Conservation (phyloP, 1,284 basidiomycete species). For the Microbotryum intermedium region DNA sequence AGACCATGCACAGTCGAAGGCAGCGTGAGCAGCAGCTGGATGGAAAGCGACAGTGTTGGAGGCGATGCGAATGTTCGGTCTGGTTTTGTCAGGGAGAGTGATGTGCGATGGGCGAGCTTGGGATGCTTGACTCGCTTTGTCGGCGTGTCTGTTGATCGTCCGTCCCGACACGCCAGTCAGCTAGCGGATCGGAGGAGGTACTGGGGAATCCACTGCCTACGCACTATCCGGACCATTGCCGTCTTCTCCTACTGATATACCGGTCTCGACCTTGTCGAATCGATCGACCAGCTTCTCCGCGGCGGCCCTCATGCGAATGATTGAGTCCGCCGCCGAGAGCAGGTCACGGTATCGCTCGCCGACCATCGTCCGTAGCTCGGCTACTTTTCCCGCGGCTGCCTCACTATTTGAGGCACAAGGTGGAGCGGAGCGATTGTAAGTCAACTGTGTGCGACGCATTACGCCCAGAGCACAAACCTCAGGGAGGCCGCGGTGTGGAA, state of each 20-base stretch:
- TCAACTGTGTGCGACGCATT: not conserved
- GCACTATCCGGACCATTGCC: not conserved
- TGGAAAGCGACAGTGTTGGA: conserved; percentile 23
- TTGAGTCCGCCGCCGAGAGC: conserved; percentile 61
- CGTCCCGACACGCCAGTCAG: not conserved
- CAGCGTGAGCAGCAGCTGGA: conserved; percentile 26
- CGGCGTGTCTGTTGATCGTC: conserved; percentile 1
- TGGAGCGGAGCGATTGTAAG: not conserved
- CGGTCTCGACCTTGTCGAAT: conserved; percentile 19
- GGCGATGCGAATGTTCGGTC: conserved; percentile 8
- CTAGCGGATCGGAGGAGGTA: too few species aligned
- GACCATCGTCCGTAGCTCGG: conserved; percentile 87
- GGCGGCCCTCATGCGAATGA: conserved; percentile 32
- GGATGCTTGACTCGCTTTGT: not conserved
- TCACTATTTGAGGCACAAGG: conserved; percentile 5
- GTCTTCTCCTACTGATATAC: not conserved
- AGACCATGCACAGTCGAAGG: conserved; percentile 30
- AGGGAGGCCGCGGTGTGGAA: too few species aligned
- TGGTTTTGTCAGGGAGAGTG: not conserved
- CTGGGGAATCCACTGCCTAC: too few species aligned
- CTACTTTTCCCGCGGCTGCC: conserved; percentile 37
- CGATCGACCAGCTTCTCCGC: conserved; percentile 27
- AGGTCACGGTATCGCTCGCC: conserved; percentile 92
- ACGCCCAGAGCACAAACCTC: not conserved
- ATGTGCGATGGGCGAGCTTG: not conserved